These are phyloP conservation scores for Starmerella davenportii DNA, from an alignment of 805 yeast species.

Conservation along the genomic window DNA sequence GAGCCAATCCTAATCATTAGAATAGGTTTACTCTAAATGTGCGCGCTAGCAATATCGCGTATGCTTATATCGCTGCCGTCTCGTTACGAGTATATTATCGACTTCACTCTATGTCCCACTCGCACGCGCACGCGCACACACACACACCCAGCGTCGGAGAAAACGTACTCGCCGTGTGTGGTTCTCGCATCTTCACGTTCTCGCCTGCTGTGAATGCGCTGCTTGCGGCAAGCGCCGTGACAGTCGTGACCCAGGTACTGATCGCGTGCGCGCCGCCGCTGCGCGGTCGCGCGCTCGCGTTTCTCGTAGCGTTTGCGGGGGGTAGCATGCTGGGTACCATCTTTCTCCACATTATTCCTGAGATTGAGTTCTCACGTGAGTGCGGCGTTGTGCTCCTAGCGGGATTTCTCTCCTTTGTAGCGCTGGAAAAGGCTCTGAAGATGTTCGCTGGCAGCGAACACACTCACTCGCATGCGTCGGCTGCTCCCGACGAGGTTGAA, in stretches of 20 bases:
- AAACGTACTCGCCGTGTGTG: too few relatives aligned
- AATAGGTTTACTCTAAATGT: too few relatives aligned
- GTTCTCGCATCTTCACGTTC: conserved; percentile 9
- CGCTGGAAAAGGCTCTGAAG: conserved; percentile 44
- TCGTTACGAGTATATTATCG: too few relatives aligned
- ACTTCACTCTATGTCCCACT: too few relatives aligned
- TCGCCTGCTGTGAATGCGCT: conserved; percentile 10
- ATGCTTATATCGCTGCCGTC: too few relatives aligned
- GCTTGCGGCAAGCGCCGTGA: conserved; percentile 8
- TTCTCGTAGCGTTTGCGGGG: conserved; percentile 52
- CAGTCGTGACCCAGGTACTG: conserved; percentile 10
- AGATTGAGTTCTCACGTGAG: conserved; percentile 31
- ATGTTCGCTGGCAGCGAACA: conserved; percentile 28
- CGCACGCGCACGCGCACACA: too few relatives aligned
- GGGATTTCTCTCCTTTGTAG: conserved; percentile 42
- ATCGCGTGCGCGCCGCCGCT: conserved; percentile 20
- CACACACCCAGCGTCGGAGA: background rate
- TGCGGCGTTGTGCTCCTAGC: conserved; percentile 39
- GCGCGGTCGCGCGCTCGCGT: conserved; percentile 32
- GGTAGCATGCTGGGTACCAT: conserved; percentile 66
- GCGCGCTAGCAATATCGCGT: too few relatives aligned
- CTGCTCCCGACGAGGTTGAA: conserved; percentile 15
- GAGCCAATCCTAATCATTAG: too few relatives aligned
- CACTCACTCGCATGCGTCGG: conserved; percentile 31
- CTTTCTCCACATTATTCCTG: conserved; percentile 50